phyloP scores from a whole-genome alignment of 345 rosid genomes.

The Nephelium lappaceum region DNA sequence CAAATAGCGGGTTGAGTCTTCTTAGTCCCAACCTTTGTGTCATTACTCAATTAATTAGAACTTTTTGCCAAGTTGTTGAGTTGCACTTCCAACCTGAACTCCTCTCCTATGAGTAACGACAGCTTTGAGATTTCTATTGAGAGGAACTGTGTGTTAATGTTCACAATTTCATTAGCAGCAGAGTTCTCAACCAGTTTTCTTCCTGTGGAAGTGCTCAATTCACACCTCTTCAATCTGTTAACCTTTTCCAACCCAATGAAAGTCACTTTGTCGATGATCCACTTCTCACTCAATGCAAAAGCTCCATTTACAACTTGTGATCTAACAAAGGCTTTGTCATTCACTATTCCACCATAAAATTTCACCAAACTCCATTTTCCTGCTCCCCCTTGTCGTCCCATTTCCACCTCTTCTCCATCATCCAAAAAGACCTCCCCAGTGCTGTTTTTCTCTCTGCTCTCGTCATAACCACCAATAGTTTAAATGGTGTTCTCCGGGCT shows the following conservation, averaged over 20 bases:
- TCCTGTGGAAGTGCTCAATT: not conserved
- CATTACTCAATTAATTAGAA: not conserved
- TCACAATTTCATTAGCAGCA: not conserved
- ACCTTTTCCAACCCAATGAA: not conserved
- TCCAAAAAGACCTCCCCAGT: slow-evolving; percentile 1
- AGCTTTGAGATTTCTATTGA: not conserved
- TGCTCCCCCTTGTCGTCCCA: not conserved
- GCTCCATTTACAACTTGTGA: not conserved
- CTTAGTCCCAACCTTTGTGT: not conserved
- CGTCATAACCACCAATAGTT: slow-evolving; percentile 1
- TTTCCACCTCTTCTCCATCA: not conserved
- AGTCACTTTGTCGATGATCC: not conserved
- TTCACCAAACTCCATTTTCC: slow-evolving; percentile 1
- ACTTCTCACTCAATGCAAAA: not conserved
- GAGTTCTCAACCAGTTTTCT: not conserved
- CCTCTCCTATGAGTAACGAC: not conserved
- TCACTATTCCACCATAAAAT: not conserved
- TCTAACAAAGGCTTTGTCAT: not conserved
- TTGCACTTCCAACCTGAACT: not conserved
- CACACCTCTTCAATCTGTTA: not conserved
- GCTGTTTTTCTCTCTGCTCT: not conserved
- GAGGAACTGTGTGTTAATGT: not conserved
- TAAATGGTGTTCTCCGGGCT: not conserved
- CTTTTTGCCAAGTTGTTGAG: not conserved
- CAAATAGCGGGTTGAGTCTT: too few relatives aligned